Base-by-base conservation (phyloP, 2,329 filamentous ascomycete species). In the Pyricularia grisea region DNA sequence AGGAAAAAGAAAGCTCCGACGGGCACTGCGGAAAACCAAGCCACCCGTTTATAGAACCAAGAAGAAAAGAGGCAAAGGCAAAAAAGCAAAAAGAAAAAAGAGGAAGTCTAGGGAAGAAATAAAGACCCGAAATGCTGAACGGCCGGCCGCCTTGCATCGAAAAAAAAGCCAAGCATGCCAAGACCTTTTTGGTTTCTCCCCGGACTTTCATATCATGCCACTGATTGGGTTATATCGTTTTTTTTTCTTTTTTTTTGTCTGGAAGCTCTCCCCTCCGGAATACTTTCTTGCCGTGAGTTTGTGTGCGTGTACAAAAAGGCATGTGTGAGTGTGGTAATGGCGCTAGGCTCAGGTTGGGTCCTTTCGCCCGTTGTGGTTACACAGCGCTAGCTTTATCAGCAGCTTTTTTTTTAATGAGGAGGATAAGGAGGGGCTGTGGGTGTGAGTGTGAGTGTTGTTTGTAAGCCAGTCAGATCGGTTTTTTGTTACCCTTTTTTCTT, bases 11-110 rank as follows among this genome's bases (percentile, higher is more conserved):
- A 36, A 36, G 10, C 33, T 12, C 33, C 33, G 42, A 50, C 42
- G 42, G 33, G 42, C 42, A n/a, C 42, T 50, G 20, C 42, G 42
- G 42, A 6, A 20, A 33, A 36, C 12, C 10, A 20, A 33, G 27
- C 31, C 23, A 33, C n/a, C 9, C 17, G 27, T 14, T 20, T 10
- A 20, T 65, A 31, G 61, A 31, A 12, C 25, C 7, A 7, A n/a
- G 30, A 65, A 65, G 77, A 74, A 72, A 71, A 72, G 67, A 68
- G 70, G 73, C 61, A 63, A 58, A 31, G 61, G 60, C n/a, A 63
- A 25, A 17, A 36, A 31, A 58, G 25, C 28, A 58, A 4, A 55
- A 68, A 68, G 5, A 17, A 68, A 61, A 31, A 67, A 42, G 31
- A 23, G 33, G 27, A 66, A 23, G 30, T 30, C 30, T 30, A 30